Evolutionary conservation across 2,329 filamentous ascomycete species (phyloP).

Genomic region (Macrophomina pseudophaseolina): DNA sequence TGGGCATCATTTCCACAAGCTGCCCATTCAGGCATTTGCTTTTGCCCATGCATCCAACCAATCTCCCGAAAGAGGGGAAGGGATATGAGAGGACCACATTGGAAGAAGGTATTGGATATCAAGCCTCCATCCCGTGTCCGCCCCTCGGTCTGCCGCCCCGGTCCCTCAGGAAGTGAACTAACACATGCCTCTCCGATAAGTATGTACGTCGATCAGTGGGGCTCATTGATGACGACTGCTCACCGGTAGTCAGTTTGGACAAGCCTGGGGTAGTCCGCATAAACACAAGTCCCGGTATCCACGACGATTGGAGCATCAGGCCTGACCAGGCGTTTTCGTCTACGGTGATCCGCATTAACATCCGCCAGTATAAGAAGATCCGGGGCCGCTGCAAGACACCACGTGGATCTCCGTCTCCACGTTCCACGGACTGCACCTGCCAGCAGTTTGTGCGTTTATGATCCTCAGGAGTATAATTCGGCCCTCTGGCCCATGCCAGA

Average conservation of each 20-base stretch:
- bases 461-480: neutral
- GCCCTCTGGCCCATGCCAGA: neutral
- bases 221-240: neutral
- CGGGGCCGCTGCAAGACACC: neutral
- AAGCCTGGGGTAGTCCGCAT: neutral
- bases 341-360: neutral
- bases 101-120: too few relatives aligned
- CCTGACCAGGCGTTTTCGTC: too few relatives aligned
- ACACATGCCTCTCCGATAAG: neutral
- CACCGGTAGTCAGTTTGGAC: neutral
- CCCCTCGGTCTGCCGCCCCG: neutral
- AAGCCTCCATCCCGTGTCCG: too few relatives aligned
- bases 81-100: too few relatives aligned
- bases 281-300: too few relatives aligned
- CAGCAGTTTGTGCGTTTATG: neutral
- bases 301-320: too few relatives aligned
- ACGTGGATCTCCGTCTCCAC: neutral
- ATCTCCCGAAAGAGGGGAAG: too few relatives aligned
- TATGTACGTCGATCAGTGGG: conserved; percentile 8
- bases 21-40: too few relatives aligned
- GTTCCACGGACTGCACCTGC: conserved; percentile 8
- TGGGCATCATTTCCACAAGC: too few relatives aligned
- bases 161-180: neutral
- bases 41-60: too few relatives aligned
- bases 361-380: neutral